Evolutionary conservation across 768 basidiomycete species (phyloP), one percentile per base, ranked within the genome.

Genomic region (Mycena galericulata): DNA sequence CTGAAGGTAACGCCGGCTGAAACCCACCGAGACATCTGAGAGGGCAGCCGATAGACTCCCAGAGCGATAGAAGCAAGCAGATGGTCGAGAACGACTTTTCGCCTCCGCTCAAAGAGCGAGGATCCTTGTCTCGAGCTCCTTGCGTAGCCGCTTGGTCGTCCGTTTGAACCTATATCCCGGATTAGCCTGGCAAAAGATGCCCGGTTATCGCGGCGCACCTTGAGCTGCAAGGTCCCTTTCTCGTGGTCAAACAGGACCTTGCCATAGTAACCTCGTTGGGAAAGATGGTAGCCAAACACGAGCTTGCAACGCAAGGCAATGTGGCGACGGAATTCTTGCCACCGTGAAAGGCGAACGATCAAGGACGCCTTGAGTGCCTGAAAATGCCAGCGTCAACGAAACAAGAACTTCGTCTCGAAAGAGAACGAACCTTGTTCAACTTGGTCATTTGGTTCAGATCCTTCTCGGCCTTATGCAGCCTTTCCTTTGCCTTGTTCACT

Each of bases 31-130:
- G 88, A 75, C 97, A 98, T 65, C 98, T 86, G 50, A 99, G 84
- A 1, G 98, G 98, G 76, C 97, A 97, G 1, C 94, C 92, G 62
- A 97, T 96, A 18, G 95, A 91, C 74, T 98, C 94, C 98, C 98
- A 99, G 49, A 99, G 84, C 5, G 98, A 91, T n/a, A 99, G 82
- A 51, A 99, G 82, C 57, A 99, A 79, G 72, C 96, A 97, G 69
- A 98, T 95, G 1, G 97, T 99, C 8, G 96, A 94, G 81, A 98
- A 99, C 9, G 95, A 97, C 79, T 98, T 97, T 79, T 99, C 97
- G 41, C 97, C 97, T 51, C 97, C 97, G 71, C 93, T 95, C 20
- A 97, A 84, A 32, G 92, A 92, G 40, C 90, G 90, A 4, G 95
- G 92, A 75, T 96, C 93, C 78, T 95, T 95, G 72, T 95, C 93